phyloP scores from a whole-genome alignment of 2,329 filamentous ascomycete species.

The Penicillium sclerotigenum region DNA sequence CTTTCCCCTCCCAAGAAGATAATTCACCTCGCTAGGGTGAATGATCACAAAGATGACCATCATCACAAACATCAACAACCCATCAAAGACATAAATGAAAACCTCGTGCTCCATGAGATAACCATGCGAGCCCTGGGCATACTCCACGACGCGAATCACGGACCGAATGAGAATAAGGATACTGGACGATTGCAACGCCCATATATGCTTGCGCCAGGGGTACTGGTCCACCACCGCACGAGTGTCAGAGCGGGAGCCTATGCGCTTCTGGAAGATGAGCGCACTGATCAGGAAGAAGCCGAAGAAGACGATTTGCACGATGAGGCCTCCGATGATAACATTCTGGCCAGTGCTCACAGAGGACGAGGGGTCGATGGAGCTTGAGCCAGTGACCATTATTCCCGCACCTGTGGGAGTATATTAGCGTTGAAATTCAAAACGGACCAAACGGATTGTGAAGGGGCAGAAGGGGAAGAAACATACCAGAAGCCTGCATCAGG shows the following conservation, averaged over 20 bases:
- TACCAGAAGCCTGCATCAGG: constrained; percentile 31
- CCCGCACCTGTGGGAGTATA: constrained; percentile 13
- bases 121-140: constrained; percentile 27
- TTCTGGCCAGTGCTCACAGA: constrained; percentile 18
- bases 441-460: not conserved
- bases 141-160: constrained; percentile 31
- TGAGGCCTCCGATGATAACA: constrained; percentile 28
- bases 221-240: constrained; percentile 17
- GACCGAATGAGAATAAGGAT: constrained; percentile 30
- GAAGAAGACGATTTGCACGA: constrained; percentile 33
- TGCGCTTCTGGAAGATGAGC: constrained; percentile 25
- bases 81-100: constrained; percentile 33
- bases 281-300: constrained; percentile 29
- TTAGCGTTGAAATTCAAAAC: not conserved
- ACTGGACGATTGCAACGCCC: constrained; percentile 25
- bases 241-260: constrained; percentile 30
- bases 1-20: constrained; percentile 17
- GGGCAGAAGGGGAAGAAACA: not conserved
- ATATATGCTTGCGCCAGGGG: constrained; percentile 39
- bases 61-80: constrained; percentile 28
- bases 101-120: constrained; percentile 27
- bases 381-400: constrained; percentile 17
- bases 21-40: constrained; percentile 26
- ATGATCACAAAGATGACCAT: constrained; percentile 23
- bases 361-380: not conserved